Percentiles rank a stretch among this genome's conserved stretches.
phyloP scores from a whole-genome alignment of 139 green algal species.

The Micractinium conductrix region DNA sequence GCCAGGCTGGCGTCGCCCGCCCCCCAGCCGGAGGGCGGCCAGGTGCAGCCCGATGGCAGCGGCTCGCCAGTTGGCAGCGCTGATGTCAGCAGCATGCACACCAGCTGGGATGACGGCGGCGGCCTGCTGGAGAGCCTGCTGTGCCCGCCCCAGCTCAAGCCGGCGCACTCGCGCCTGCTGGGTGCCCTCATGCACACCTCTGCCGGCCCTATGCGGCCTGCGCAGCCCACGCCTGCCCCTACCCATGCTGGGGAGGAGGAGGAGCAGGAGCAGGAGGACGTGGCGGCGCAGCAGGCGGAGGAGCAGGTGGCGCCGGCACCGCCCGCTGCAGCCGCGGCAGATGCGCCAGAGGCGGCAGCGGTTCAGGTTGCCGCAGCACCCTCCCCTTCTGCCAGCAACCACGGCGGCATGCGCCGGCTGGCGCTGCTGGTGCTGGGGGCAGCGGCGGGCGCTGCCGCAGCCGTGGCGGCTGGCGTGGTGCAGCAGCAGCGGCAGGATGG shows the following conservation, averaged over 20 bases:
- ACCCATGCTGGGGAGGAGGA: neutral
- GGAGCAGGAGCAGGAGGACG: neutral
- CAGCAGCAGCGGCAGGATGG: neutral
- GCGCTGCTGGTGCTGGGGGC: neutral
- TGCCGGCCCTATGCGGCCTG: neutral
- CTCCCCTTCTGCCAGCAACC: neutral
- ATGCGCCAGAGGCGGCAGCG: neutral
- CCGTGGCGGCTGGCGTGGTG: neutral
- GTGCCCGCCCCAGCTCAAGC: conserved; percentile 11
- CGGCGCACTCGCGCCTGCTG: conserved; percentile 22
- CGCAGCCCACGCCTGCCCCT: neutral
- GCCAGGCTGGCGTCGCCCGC: neutral
- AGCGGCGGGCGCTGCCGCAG: neutral
- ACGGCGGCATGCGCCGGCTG: neutral
- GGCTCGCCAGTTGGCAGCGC: neutral
- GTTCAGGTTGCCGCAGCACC: neutral
- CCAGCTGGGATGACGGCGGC: neutral
- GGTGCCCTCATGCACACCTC: conserved; percentile 30
- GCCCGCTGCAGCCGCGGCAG: neutral
- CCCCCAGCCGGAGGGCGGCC: neutral
- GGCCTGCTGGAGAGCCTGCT: conserved; percentile 23
- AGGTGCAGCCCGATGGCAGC: neutral
- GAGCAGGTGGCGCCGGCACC: neutral
- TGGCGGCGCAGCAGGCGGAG: neutral
- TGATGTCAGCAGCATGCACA: neutral